phyloP scores from a whole-genome alignment of 805 yeast species.

The Teunomyces funiuensis region DNA sequence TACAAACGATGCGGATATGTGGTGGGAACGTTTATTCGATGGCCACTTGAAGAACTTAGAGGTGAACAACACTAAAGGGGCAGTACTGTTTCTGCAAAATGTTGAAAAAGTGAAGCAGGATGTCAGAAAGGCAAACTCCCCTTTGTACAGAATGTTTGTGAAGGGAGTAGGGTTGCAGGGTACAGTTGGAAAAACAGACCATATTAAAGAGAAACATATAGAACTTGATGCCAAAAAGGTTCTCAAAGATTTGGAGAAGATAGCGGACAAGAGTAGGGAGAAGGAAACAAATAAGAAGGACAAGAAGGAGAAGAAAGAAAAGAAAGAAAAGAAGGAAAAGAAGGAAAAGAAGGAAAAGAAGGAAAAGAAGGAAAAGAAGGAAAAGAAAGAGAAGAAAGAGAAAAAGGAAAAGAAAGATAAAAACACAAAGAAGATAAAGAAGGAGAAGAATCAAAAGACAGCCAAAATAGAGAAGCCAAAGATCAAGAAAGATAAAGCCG shows the following conservation, averaged over 20 bases:
- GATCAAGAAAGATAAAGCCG: constrained; percentile 20
- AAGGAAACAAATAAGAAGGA: constrained; percentile 20
- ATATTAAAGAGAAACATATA: constrained; percentile 14
- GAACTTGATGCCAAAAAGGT: constrained; percentile 20
- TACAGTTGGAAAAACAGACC: constrained; percentile 51
- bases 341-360: constrained; percentile 26
- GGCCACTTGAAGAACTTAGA: constrained; percentile 83
- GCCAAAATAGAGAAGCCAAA: constrained; percentile 22
- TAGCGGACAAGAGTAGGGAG: constrained; percentile 26
- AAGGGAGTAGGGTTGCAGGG: constrained; percentile 84
- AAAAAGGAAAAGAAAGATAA: constrained; percentile 23
- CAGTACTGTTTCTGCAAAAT: constrained; percentile 55
- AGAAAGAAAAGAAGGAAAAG: constrained; percentile 24
- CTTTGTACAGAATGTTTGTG: constrained; percentile 83
- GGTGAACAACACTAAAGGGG: constrained; percentile 40
- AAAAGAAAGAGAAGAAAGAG: constrained; percentile 19
- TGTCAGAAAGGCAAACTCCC: constrained; percentile 56
- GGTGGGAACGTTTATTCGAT: constrained; percentile 98
- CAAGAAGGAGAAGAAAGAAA: constrained; percentile 12
- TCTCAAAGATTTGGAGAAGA: constrained; percentile 11
- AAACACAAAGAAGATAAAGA: constrained; percentile 23
- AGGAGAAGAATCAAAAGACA: constrained; percentile 18
- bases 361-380: constrained; percentile 26
- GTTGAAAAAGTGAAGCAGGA: constrained; percentile 45
- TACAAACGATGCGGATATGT: constrained; percentile 74